Conservation (phyloP, 1,284 basidiomycete genomes). For the Schizophyllum commune region DNA sequence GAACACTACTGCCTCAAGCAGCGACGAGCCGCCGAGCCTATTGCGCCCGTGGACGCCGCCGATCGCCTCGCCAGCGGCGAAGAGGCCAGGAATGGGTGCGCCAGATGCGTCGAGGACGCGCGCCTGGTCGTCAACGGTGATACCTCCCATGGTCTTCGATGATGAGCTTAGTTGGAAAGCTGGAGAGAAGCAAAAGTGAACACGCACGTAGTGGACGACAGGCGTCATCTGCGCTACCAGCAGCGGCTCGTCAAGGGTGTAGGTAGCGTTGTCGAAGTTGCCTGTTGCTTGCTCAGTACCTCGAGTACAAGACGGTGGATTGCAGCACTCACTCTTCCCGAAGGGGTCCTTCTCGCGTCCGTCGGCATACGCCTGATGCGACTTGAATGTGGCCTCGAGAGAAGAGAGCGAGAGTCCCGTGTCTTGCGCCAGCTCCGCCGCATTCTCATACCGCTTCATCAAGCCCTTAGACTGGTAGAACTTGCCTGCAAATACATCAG, state of each 20-base stretch:
- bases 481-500: conserved; percentile 40
- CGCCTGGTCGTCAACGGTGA: conserved; percentile 70
- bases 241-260: conserved; percentile 8
- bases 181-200: too few relatives aligned
- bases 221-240: conserved; percentile 73
- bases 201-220: conserved; percentile 60
- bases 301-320: background rate
- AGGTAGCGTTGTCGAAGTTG: conserved; percentile 13
- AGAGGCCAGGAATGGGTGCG: conserved; percentile 64
- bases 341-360: conserved; percentile 50
- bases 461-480: conserved; percentile 82
- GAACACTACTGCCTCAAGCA: conserved; percentile 79
- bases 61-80: conserved; percentile 79
- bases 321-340: conserved; percentile 47
- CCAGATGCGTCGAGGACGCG: conserved; percentile 49
- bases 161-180: too few relatives aligned
- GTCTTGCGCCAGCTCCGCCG: conserved; percentile 72
- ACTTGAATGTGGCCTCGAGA: conserved; percentile 70
- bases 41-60: conserved; percentile 89
- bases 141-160: conserved; percentile 71
- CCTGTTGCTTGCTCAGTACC: conserved; percentile 1
- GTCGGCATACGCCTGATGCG: conserved; percentile 10
- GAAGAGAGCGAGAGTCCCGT: conserved; percentile 57
- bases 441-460: conserved; percentile 75
- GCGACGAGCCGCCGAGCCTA: conserved; percentile 69